Evolutionary conservation across 208 protist genomes (phyloP), one percentile per base, ranked within the genome.

Genomic region (Trypanosomatidae sp.): DNA sequence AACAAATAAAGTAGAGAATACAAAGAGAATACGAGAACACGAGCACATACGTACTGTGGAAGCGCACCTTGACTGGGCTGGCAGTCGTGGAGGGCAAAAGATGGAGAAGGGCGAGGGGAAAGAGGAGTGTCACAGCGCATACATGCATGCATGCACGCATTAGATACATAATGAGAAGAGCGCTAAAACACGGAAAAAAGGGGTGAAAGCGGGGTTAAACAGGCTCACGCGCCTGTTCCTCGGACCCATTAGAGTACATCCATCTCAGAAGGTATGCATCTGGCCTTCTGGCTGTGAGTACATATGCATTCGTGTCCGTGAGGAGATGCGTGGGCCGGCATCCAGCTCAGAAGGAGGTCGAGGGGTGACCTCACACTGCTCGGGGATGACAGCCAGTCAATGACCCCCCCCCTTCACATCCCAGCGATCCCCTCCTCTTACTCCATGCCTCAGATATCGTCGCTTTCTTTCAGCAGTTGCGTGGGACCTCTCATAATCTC

Each of bases 401-500:
- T 30, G 28, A 36, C 10, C 25, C 28, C 65, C 28, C 30, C 30
- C 58, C n/a, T 64, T 28, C 36, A 6, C 5, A 25, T 64, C 36
- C 49, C 49, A 53, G 19, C 49, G 15, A 39, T 12, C 25, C 43
- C 25, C 65, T 33, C 2, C 25, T 44, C 28, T 25, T 15, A 39
- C 46, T 56, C 28, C 25, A 15, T 8, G 15, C 9, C 49, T 69
- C 66, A 58, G 56, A 64, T 65, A 8, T 65, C 53, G 36, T 80
- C 71, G 44, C n/a, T 52, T 33, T 49, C 10, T 1, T 58, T 58
- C 47, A 80, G 64, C 55, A 76, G 30, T 25, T 43, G 3, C 46
- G 75, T 59, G 39, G 76, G 68, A 1, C 64, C 66, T 36, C 25
- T 62, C 70, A 80, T 68, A 10, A 80, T 69, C 66, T 74, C 71